Evolutionary conservation across 2,329 filamentous ascomycete species (phyloP), one percentile per base, ranked within the genome.

Genomic region (Magnaporthales sp.): DNA sequence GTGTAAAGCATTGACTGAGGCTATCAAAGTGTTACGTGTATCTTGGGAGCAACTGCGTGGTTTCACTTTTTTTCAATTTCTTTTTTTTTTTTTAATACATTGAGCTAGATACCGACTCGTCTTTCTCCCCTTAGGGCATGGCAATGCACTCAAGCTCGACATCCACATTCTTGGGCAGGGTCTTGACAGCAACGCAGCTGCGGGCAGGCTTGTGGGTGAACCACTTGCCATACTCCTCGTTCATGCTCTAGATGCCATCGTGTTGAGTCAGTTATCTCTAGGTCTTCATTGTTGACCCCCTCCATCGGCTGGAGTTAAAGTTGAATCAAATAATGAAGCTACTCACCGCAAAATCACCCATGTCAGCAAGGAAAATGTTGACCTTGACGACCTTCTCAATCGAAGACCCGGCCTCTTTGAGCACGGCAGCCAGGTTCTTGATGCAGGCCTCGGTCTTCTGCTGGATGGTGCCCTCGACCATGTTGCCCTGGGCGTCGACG

Each of bases 141-240:
- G 92, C 92, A 81, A 95, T 90, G 76, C 88, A 91, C 84, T 97
- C 92, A 75, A 97, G 95, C 84, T 96, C 93, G 27, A 97, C 88
- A 68, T 92, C 89, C 58, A 93, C 92, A 67, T 89, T 88, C 84
- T 93, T 92, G 68, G 93, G 93, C 70, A 97, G 84, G 72, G 91
- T 88, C 84, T 95, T 93, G 70, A 96, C 93, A 5, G 92, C 92
- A 66, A 97, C 92, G 76, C 92, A 97, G 80, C 89, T 93, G 72
- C 92, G 86, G n/a, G 91, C 90, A 24, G 92, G 92, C 85, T 92
- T 93, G 80, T 92, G 89, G 68, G 84, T 79, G 78, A 94, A 93
- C 84, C 89, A 92, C 79, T 92, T 89, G 77, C 89, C 89, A 77
- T 95, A 96, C 74, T 91, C 90, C 71, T 84, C 84, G 80, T 97